Conservation (phyloP, 768 basidiomycete species). For the Boletus rufocinnamomeus region DNA sequence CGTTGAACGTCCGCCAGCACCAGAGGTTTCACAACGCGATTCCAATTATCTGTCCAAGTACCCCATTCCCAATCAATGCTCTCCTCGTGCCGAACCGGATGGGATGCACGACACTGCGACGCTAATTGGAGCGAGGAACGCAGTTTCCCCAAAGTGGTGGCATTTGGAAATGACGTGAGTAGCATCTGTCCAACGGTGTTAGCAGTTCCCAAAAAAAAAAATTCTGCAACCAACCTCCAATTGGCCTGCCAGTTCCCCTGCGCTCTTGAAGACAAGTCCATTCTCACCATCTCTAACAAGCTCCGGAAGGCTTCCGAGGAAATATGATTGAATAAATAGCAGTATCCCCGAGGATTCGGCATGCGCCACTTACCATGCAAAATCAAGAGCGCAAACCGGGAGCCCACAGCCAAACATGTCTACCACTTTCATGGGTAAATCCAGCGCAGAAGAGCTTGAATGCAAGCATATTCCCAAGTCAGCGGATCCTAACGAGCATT, state of each 20-base stretch:
- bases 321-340: conserved; percentile 8
- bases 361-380: conserved; percentile 65
- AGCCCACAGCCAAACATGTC: conserved; percentile 99
- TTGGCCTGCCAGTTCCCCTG: conserved; percentile 68
- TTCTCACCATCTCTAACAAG: conserved; percentile 85
- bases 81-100: conserved; percentile 20
- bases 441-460: conserved; percentile 84
- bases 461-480: conserved; percentile 93
- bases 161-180: conserved; percentile 60
- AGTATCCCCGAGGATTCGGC: background rate
- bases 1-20: conserved; percentile 37
- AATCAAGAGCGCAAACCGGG: conserved; percentile 89
- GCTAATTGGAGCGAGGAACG: conserved; percentile 49
- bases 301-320: conserved; percentile 66
- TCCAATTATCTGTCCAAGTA: conserved; percentile 89
- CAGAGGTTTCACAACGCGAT: conserved; percentile 61
- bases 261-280: conserved; percentile 74
- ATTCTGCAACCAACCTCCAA: conserved; percentile 46
- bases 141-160: conserved; percentile 51
- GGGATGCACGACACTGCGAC: conserved; percentile 28
- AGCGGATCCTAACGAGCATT: conserved; percentile 65
- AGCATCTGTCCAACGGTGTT: conserved; percentile 45
- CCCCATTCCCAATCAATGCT: conserved; percentile 57
- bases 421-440: conserved; percentile 98
- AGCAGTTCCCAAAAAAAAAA: background rate